Percentiles rank a stretch among this genome's conserved stretches.
phyloP scores from a whole-genome alignment of 1,139 yeast species.

The Kodamaea sp. region DNA sequence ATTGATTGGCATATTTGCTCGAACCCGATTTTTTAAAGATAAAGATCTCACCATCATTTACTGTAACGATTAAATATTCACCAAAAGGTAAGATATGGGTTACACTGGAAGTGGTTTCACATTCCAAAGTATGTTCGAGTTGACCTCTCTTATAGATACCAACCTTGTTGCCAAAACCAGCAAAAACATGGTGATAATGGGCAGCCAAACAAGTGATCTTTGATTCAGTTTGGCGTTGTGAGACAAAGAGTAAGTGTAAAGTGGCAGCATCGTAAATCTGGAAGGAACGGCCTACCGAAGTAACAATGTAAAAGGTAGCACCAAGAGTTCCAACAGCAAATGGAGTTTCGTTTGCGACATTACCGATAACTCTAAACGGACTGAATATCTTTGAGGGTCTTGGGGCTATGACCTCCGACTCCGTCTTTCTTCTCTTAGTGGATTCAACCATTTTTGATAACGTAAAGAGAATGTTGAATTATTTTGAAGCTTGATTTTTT shows the following conservation, averaged over 20 bases:
- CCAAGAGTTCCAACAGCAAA: conserved; percentile 90
- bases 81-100: conserved; percentile 67
- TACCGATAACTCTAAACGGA: conserved; percentile 54
- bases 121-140: conserved; percentile 52
- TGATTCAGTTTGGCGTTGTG: conserved; percentile 69
- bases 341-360: conserved; percentile 74
- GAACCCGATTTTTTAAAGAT: conserved; percentile 59
- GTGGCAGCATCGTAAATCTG: conserved; percentile 94
- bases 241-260: conserved; percentile 80
- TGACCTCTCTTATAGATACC: conserved; percentile 85
- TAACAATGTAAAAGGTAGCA: conserved; percentile 78
- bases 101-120: conserved; percentile 36
- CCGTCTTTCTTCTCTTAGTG: conserved; percentile 29
- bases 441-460: conserved; percentile 26
- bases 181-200: conserved; percentile 81
- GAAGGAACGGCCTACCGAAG: conserved; percentile 85
- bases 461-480: not conserved
- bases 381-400: conserved; percentile 37
- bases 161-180: conserved; percentile 65
- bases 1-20: conserved; percentile 54
- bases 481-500: no score
- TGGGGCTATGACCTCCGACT: conserved; percentile 3
- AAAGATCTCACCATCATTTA: conserved; percentile 52
- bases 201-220: conserved; percentile 72
- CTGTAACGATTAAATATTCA: conserved; percentile 61